Evolutionary conservation across 148 eudicot genomes (phyloP).

Genomic region (Chenopodium suecicum): DNA sequence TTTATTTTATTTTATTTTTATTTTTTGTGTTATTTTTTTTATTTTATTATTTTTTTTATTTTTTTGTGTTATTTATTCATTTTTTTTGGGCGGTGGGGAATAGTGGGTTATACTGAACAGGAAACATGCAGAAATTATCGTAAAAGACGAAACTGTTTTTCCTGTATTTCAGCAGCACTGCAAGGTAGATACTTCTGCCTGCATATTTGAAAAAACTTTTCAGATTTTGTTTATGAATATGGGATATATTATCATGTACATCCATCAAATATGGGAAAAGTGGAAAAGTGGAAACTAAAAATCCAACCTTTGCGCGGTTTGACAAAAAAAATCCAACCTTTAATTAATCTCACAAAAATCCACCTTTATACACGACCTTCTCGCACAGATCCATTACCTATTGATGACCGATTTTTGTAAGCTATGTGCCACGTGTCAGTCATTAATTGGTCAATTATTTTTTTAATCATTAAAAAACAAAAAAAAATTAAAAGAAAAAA

Average conservation of each 20-base stretch:
- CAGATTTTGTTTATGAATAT: not conserved
- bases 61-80: not conserved
- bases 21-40: not conserved
- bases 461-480: too few relatives aligned
- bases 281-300: too few relatives aligned
- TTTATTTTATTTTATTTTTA: not conserved
- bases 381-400: too few relatives aligned
- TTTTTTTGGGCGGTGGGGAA: conserved; percentile 26
- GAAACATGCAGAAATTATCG: conserved; percentile 78
- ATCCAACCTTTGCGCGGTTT: too few relatives aligned
- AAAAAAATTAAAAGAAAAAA: too few relatives aligned
- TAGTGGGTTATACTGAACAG: conserved; percentile 90
- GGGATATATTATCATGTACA: not conserved
- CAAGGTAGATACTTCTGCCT: conserved; percentile 53
- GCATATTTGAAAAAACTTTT: not conserved
- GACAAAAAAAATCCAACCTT: too few relatives aligned
- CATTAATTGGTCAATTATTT: too few relatives aligned
- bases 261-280: too few relatives aligned
- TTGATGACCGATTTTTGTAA: too few relatives aligned
- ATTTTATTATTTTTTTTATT: not conserved
- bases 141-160: conserved; percentile 63
- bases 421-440: too few relatives aligned
- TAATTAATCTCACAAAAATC: too few relatives aligned
- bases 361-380: too few relatives aligned
- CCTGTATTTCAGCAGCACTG: conserved; percentile 79